phyloP scores from a whole-genome alignment of 768 basidiomycete species.

The Vararia minispora region DNA sequence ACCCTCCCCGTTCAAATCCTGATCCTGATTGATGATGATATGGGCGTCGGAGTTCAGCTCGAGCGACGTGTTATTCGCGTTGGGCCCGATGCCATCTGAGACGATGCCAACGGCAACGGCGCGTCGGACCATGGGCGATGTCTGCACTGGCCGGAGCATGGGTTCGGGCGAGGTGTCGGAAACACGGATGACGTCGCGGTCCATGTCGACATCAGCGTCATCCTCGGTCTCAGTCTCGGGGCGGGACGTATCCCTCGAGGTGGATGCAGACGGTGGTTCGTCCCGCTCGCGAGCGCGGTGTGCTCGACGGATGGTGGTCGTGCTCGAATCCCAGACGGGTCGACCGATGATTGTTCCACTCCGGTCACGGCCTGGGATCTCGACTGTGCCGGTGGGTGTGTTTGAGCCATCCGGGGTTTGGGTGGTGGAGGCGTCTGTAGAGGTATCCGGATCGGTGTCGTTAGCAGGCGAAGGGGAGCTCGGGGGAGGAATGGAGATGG shows the following conservation, averaged over 20 bases:
- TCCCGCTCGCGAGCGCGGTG: conserved; percentile 18
- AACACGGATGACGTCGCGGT: conserved; percentile 24
- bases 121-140: conserved; percentile 26
- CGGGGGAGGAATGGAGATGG: conserved; percentile 8
- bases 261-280: conserved; percentile 13
- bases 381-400: conserved; percentile 50
- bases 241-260: conserved; percentile 34
- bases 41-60: conserved; percentile 36
- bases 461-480: conserved; percentile 18
- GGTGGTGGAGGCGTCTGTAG: conserved; percentile 49
- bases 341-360: conserved; percentile 69
- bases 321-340: conserved; percentile 39
- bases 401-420: conserved; percentile 47
- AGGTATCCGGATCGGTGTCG: conserved; percentile 48
- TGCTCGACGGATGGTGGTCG: conserved; percentile 19
- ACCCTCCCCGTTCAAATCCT: conserved; percentile 31
- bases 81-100: conserved; percentile 22
- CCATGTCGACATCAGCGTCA: conserved; percentile 55
- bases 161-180: conserved; percentile 21
- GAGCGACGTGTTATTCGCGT: conserved; percentile 23
- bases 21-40: conserved; percentile 39
- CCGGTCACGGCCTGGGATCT: conserved; percentile 54
- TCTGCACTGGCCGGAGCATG: conserved; percentile 17
- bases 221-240: conserved; percentile 75
- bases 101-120: conserved; percentile 44